Evolutionary conservation across 352 stramenopile species (phyloP).

Genomic region (Salisapilia sapeloensis): DNA sequence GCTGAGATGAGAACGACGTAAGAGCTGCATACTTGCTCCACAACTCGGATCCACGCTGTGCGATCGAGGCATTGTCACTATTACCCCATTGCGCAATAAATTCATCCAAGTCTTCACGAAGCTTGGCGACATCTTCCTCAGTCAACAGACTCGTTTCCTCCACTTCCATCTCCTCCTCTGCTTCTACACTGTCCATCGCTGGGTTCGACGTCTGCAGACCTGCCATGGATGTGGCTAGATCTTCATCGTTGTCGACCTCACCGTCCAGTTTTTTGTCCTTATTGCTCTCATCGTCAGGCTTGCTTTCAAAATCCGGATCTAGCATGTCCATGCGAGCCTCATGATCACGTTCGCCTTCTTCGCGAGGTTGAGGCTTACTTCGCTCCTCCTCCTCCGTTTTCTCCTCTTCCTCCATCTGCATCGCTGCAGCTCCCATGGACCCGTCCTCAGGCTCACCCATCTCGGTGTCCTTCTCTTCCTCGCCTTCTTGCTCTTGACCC

Average conservation of each 20-base stretch:
- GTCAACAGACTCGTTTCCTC: conserved; percentile 18
- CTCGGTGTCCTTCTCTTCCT: conserved; percentile 36
- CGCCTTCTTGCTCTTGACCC: conserved; percentile 38
- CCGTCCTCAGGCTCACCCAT: conserved; percentile 12
- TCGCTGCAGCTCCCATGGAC: conserved; percentile 22
- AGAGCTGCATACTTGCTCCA: conserved; percentile 90
- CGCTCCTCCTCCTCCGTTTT: conserved; percentile 13
- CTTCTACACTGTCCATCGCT: conserved; percentile 11
- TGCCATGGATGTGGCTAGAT: conserved; percentile 12
- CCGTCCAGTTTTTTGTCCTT: conserved; percentile 16
- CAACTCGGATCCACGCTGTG: conserved; percentile 39
- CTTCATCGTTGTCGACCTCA: conserved; percentile 10
- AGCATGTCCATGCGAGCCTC: conserved; percentile 9
- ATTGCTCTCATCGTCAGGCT: conserved; percentile 9
- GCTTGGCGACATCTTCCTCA: conserved; percentile 42
- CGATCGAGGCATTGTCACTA: conserved; percentile 10
- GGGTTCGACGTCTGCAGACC: conserved; percentile 8
- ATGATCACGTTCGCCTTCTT: conserved; percentile 3
- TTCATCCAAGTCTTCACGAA: conserved; percentile 65
- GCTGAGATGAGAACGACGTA: conserved; percentile 83
- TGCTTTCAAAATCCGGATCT: conserved; percentile 5
- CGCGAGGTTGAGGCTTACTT: background rate
- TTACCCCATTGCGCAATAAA: conserved; percentile 57
- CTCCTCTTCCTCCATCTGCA: conserved; percentile 53
- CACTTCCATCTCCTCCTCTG: conserved; percentile 10